Evolutionary conservation across 176 grass and related monocot genomes (phyloP).

Genomic region (Hsuehochloa calcarea): DNA sequence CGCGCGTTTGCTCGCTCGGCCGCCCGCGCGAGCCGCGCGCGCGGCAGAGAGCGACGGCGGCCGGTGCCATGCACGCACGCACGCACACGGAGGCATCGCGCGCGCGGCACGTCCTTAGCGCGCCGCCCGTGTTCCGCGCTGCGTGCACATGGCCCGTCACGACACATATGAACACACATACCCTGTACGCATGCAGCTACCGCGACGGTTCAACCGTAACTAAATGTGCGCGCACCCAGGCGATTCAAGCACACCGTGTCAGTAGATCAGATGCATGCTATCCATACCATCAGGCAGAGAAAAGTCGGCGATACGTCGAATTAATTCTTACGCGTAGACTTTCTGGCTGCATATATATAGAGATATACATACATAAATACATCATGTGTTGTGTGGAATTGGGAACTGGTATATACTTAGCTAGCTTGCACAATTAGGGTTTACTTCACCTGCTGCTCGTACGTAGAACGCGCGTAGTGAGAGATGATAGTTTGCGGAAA

Average conservation of each 20-base stretch:
- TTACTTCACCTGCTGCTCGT: not conserved
- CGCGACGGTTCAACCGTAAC: constrained; percentile 22
- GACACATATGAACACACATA: no score
- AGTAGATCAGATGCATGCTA: not conserved
- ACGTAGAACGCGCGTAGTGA: not conserved
- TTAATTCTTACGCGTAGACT: not conserved
- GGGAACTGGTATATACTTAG: not conserved
- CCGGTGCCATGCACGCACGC: not conserved
- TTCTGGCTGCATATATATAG: not conserved
- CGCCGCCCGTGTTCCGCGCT: not conserved
- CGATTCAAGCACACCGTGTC: not conserved
- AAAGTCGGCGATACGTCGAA: not conserved
- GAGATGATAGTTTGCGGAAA: not conserved
- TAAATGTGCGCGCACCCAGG: not conserved
- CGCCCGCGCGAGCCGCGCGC: not conserved
- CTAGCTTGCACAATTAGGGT: not conserved
- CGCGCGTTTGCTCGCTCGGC: not conserved
- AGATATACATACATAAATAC: not conserved
- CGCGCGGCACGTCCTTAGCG: not conserved
- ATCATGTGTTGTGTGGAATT: not conserved
- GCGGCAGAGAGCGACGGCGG: not conserved
- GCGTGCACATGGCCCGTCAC: not conserved
- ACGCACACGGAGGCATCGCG: not conserved
- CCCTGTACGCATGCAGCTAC: not conserved
- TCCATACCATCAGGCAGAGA: not conserved